Conservation (phyloP, 2,329 filamentous ascomycete genomes). For the Aurifilum marmelostoma region DNA sequence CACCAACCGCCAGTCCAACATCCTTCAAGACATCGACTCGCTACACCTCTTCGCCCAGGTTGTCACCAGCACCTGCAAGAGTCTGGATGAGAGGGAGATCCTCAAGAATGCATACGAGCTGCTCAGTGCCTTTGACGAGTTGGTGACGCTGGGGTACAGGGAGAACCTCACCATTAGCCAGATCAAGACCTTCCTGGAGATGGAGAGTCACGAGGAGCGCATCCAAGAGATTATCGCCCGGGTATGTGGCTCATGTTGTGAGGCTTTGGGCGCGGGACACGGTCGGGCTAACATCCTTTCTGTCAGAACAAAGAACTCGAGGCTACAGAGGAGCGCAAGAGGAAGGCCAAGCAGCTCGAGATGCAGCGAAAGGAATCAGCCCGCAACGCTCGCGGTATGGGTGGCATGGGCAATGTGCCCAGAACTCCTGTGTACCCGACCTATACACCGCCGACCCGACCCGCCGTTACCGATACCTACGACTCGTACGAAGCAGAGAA, state of each 20-base stretch:
- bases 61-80: conserved; percentile 95
- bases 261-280: background rate
- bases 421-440: conserved; percentile 84
- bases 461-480: conserved; percentile 78
- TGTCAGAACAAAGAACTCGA: conserved; percentile 94
- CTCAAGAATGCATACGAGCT: conserved; percentile 93
- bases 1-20: conserved; percentile 99
- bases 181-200: conserved; percentile 98
- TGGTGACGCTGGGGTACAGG: conserved; percentile 92
- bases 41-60: conserved; percentile 98
- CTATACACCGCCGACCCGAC: conserved; percentile 79
- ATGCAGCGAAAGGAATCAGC: conserved; percentile 97
- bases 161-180: conserved; percentile 96
- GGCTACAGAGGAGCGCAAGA: conserved; percentile 96
- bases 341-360: conserved; percentile 97
- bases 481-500: conserved; percentile 97
- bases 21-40: conserved; percentile 98
- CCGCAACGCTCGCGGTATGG: conserved; percentile 65
- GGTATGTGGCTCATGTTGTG: conserved; percentile 51
- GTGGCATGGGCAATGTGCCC: conserved; percentile 52
- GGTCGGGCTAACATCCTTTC: conserved; percentile 17
- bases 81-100: conserved; percentile 93
- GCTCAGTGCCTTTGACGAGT: conserved; percentile 93
- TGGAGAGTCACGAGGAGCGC: conserved; percentile 98
- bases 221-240: conserved; percentile 97